Percentiles rank a stretch among this genome's conserved stretches.
Evolutionary conservation across 2,329 filamentous ascomycete genomes (phyloP).

Genomic region (Monosporascus ibericus): DNA sequence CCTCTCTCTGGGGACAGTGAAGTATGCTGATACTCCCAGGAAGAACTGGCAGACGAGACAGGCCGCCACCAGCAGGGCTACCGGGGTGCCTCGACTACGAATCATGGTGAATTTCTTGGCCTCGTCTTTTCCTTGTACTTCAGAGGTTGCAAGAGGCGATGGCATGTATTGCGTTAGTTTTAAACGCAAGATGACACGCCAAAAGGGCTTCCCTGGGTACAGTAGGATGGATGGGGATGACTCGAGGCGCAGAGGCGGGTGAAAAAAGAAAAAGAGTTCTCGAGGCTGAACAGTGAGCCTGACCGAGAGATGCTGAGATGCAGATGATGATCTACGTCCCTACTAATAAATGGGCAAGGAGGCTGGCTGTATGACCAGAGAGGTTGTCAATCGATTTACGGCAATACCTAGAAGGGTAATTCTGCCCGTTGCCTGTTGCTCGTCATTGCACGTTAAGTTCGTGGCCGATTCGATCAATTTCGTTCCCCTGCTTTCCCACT

Average conservation of each 20-base stretch:
- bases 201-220: no score
- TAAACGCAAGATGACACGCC: no score
- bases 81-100: neutral
- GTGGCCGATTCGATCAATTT: neutral
- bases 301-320: no score
- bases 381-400: neutral
- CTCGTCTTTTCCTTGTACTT: neutral
- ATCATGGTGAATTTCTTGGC: neutral
- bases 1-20: constrained; percentile 1
- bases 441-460: neutral
- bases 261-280: no score
- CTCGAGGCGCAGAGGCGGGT: no score
- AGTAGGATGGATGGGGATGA: no score
- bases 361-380: neutral
- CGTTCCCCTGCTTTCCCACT: no score
- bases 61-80: neutral
- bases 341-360: no score
- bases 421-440: neutral
- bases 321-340: no score
- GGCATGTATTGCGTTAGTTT: neutral
- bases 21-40: constrained; percentile 1
- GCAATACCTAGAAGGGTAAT: neutral
- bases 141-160: neutral
- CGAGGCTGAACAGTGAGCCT: no score
- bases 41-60: neutral